Evolutionary conservation across 192 early-diverging fungal species (phyloP), one percentile per base, ranked within the genome.

Genomic region (Linnemannia elongata): DNA sequence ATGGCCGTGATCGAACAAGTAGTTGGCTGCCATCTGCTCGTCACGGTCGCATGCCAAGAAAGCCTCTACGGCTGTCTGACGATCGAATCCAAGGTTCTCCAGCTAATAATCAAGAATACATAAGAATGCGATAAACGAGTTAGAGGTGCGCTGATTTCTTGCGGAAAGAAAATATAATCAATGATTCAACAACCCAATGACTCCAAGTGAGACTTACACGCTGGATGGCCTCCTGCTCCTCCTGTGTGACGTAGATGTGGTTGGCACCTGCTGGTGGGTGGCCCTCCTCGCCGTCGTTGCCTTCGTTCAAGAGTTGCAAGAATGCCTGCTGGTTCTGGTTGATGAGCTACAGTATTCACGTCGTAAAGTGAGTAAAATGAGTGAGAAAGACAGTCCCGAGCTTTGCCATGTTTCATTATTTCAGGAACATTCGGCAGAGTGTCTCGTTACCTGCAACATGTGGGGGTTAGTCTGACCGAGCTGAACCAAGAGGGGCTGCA

Each of bases 11-110:
- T 99, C 97, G 89, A 98, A 97, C 85, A 99, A 82, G 87, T 96
- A 99, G 89, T 99, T 99, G 24, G 98, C 98, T 1, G 98, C 96
- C 83, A 98, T 88, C 86, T 99, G 96, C 91, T 99, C 98, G 89
- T 99, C 97, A 89, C 97, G 98, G 77, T 99, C 98, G 85, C 98
- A 99, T 22, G 97, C 96, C 90, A 99, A 93, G 90, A 93, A 99
- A 38, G 98, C 98, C 89, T 99, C 96, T 76, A 98, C 93, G 49
- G 94, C 98, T 7, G 92, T 73, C 55, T 92, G 92, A 66, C 96
- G 91, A 76, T 95, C 94, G 85, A 99, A 99, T 9, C 98, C 98
- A 39, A 99, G 90, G 22, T 85, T 96, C 85, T 93, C 93, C 81
- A 99, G 85, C 94, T 94, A 88, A 44, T 45, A 68, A 79, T 69